A percentile compares a stretch with the other conserved stretches of the same genome.
These are phyloP conservation scores for Mortierella polycephala DNA, from an alignment of 371 early-diverging fungal genomes.

Conservation along the genomic window DNA sequence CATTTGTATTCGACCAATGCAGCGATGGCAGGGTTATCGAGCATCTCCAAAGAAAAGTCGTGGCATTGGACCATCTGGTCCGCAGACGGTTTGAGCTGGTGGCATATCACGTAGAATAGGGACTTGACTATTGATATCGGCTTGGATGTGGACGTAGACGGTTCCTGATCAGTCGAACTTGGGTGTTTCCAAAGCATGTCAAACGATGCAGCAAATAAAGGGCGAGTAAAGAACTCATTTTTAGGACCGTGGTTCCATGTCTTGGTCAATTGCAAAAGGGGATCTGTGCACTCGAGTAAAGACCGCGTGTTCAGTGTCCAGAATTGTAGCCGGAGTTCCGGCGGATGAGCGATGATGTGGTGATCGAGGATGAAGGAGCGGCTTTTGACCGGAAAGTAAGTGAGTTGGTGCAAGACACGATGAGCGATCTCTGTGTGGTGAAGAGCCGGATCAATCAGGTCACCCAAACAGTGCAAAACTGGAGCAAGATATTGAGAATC, in stretches of 20 bases:
- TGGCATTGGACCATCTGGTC: neutral
- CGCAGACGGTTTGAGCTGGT: neutral
- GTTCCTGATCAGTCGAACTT: too few relatives aligned
- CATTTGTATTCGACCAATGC: slow-evolving; percentile 29
- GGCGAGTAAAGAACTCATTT: slow-evolving; percentile 15
- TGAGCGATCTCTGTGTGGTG: neutral
- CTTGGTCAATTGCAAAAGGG: slow-evolving; percentile 6
- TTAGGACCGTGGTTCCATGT: slow-evolving; percentile 1
- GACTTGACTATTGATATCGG: neutral
- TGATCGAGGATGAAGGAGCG: slow-evolving; percentile 10
- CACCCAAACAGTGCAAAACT: neutral
- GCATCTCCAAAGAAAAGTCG: neutral
- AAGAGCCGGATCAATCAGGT: neutral
- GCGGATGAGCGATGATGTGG: slow-evolving; percentile 4
- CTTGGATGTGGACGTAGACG: neutral
- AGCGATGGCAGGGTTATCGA: slow-evolving; percentile 23
- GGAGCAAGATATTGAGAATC: slow-evolving; percentile 1
- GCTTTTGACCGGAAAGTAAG: slow-evolving; percentile 1
- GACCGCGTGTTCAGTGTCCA: neutral
- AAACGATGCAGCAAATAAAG: slow-evolving; percentile 10
- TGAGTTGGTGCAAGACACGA: neutral
- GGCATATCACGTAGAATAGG: neutral
- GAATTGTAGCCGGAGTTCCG: neutral
- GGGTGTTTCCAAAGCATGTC: slow-evolving; percentile 8
- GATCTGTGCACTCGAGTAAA: slow-evolving; percentile 6